Percentiles rank a stretch among this genome's conserved stretches.
Evolutionary conservation across 1,284 basidiomycete genomes (phyloP).

Genomic region (Sporisorium reilianum): DNA sequence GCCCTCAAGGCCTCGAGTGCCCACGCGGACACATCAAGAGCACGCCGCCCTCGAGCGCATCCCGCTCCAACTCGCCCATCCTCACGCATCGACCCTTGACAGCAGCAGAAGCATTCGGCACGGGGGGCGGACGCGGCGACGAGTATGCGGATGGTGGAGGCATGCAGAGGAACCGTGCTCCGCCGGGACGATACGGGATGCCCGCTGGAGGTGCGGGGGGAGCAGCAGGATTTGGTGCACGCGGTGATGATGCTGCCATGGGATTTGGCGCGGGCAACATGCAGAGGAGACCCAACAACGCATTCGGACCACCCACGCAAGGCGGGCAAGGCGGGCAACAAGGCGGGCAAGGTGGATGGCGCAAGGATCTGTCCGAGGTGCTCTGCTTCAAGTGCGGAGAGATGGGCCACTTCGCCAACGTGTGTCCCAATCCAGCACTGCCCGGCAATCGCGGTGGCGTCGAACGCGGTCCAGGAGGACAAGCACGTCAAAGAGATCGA

Average conservation of each 20-base stretch:
- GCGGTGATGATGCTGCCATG: slow-evolving; percentile 3
- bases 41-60: slow-evolving; percentile 59
- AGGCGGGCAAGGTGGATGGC: slow-evolving; percentile 37
- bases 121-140: slow-evolving; percentile 19
- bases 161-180: slow-evolving; percentile 22
- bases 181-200: slow-evolving; percentile 33
- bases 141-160: slow-evolving; percentile 31
- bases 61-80: slow-evolving; percentile 62
- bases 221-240: background rate
- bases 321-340: slow-evolving; percentile 9
- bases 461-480: slow-evolving; percentile 48
- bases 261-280: slow-evolving; percentile 16
- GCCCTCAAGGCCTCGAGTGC: slow-evolving; percentile 92
- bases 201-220: slow-evolving; percentile 19
- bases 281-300: slow-evolving; percentile 23
- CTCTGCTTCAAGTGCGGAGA: slow-evolving; percentile 68
- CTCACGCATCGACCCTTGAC: slow-evolving; percentile 64
- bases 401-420: slow-evolving; percentile 66
- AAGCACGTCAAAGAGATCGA: slow-evolving; percentile 28
- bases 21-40: slow-evolving; percentile 79
- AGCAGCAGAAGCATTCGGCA: slow-evolving; percentile 64
- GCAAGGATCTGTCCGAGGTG: slow-evolving; percentile 60
- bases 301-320: slow-evolving; percentile 7
- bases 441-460: slow-evolving; percentile 62
- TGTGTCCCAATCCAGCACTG: slow-evolving; percentile 59